Evolutionary conservation across 306 rosid genomes (phyloP).

Genomic region (Senna siamea): DNA sequence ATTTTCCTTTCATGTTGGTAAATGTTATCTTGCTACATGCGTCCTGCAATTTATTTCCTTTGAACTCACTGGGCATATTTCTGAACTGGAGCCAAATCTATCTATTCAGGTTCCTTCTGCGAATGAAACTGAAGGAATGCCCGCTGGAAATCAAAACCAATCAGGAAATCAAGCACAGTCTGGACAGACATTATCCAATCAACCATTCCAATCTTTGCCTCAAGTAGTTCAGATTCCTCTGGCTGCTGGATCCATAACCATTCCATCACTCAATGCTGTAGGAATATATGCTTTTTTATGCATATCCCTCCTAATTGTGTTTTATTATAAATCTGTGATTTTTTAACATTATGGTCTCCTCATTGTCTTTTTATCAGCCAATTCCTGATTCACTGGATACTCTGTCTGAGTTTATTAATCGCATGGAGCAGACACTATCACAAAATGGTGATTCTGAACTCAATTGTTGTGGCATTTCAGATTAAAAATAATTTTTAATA

Average conservation of each 20-base stretch:
- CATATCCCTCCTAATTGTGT: conserved; percentile 18
- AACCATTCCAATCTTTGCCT: conserved; percentile 69
- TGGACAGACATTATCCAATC: conserved; percentile 70
- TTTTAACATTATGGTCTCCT: conserved; percentile 2
- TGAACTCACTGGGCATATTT: conserved; percentile 25
- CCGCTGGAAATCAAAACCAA: conserved; percentile 50
- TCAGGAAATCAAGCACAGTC: conserved; percentile 64
- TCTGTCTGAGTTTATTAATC: conserved; percentile 78
- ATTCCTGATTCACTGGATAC: conserved; percentile 84
- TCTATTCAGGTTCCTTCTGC: conserved; percentile 60
- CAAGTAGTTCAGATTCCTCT: conserved; percentile 74
- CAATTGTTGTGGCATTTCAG: conserved; percentile 22
- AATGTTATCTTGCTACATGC: conserved; percentile 21
- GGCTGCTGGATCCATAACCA: conserved; percentile 64
- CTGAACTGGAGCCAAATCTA: conserved; percentile 45
- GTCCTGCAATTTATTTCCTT: conserved; percentile 21
- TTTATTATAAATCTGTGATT: conserved; percentile 6
- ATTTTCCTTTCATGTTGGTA: conserved; percentile 22
- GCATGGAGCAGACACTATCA: conserved; percentile 74
- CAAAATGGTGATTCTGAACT: conserved; percentile 57
- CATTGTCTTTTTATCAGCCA: conserved; percentile 62
- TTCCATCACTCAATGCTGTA: conserved; percentile 78
- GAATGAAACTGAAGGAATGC: conserved; percentile 57
- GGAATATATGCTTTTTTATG: conserved; percentile 31
- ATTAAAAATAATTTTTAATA: conserved; percentile 30